Conservation (phyloP, 116 monocot genomes). For the Cymodocea nodosa region DNA sequence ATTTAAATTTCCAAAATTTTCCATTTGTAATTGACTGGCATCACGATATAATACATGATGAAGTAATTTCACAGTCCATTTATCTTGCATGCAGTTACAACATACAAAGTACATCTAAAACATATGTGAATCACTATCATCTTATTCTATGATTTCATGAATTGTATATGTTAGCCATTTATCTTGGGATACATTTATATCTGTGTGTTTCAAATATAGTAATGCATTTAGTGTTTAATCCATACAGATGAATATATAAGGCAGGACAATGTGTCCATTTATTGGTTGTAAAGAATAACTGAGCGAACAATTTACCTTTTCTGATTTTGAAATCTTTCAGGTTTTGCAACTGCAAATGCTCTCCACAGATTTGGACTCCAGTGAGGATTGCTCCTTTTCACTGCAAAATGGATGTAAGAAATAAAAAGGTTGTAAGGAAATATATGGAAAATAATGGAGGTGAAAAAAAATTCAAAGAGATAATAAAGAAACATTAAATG, state of each 20-base stretch:
- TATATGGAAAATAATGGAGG: neutral
- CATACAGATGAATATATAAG: too few species aligned
- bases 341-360: conserved; percentile 29
- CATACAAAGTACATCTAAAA: neutral
- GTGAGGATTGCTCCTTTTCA: conserved; percentile 6
- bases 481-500: neutral
- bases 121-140: neutral
- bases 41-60: neutral
- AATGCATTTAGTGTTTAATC: too few species aligned
- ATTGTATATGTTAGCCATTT: too few species aligned
- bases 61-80: neutral
- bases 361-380: conserved; percentile 15
- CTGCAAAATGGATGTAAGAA: conserved; percentile 9
- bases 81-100: neutral
- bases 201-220: too few species aligned
- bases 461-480: neutral
- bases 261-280: too few species aligned
- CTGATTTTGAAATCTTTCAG: conserved; percentile 24
- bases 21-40: too few species aligned
- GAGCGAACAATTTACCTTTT: conserved; percentile 31
- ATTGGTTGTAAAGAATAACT: too few species aligned
- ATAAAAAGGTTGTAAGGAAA: neutral
- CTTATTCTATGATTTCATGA: neutral
- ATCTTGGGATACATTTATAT: too few species aligned
- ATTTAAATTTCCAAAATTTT: too few species aligned